Evolutionary conservation across 768 basidiomycete species (phyloP).

Genomic region (Psilocybe cubensis): DNA sequence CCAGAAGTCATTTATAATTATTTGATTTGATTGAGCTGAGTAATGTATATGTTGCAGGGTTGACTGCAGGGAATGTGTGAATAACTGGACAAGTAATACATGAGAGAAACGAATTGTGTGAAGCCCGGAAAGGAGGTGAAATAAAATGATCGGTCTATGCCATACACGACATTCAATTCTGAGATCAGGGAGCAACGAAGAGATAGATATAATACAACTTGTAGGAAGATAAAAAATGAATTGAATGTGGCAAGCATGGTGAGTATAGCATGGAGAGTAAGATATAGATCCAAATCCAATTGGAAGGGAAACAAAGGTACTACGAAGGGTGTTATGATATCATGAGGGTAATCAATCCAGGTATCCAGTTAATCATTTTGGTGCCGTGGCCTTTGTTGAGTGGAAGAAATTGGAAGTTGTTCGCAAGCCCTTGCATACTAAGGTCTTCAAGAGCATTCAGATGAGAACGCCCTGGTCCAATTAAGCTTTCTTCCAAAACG

Average conservation of each 20-base stretch:
- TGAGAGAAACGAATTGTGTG: neutral
- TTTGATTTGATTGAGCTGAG: too few relatives aligned
- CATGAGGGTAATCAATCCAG: constrained; percentile 44
- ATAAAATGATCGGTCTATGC: neutral
- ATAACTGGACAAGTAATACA: neutral
- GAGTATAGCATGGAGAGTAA: neutral
- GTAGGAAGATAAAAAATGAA: neutral
- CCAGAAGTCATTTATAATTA: too few relatives aligned
- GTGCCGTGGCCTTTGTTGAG: constrained; percentile 55
- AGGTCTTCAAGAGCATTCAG: constrained; percentile 68
- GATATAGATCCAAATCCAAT: constrained; percentile 2
- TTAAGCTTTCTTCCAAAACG: constrained; percentile 58
- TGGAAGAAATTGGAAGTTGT: constrained; percentile 71
- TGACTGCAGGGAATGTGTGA: too few relatives aligned
- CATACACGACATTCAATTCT: constrained; percentile 3
- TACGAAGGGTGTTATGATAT: constrained; percentile 24
- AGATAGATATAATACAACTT: neutral
- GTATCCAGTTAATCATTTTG: constrained; percentile 78
- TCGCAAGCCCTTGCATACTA: constrained; percentile 76
- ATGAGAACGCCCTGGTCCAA: constrained; percentile 55
- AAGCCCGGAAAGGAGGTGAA: neutral
- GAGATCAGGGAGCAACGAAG: neutral
- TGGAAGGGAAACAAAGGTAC: constrained; percentile 4
- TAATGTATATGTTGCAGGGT: too few relatives aligned
- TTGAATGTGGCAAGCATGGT: neutral